Evolutionary conservation across 179 eudicot species (phyloP), one percentile per base, ranked within the genome.

Genomic region (Camellia oleifera): DNA sequence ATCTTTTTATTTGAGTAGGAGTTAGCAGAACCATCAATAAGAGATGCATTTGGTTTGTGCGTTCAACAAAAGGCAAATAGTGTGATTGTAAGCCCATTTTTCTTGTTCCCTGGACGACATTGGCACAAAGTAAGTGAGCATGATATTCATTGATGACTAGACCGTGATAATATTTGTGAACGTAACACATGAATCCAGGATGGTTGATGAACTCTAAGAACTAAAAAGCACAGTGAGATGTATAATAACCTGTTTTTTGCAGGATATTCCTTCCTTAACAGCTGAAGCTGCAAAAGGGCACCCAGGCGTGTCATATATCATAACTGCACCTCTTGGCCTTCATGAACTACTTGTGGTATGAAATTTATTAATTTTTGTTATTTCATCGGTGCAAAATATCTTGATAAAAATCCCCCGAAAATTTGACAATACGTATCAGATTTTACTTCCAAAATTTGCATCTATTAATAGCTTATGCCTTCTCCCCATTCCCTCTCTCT

Each of bases 251-350:
- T 40, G 45, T 64, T 40, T 78, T 58, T 80, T 76, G 66, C 85
- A 94, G 99, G 99, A 96, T 79, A 96, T 96, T 78, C 99, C 99
- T 77, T 88, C 89, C 45, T 90, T 94, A 77, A 90, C 97, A 80
- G 96, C 91, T 85, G 97, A 91, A 81, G 97, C 98, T 84, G 99
- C 99, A 62, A 82, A 84, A 86, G 92, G 90, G 82, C 91, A 92
- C 83, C 94, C 92, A 20, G 97, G 92, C 20, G 89, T 94, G 46
- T 81, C 92, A 57, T 96, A 96, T 79, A 78, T 96, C 23, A 84
- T 96, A 76, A 94, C 99, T 15, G 97, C 99, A 26, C 99, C 99
- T 53, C 90, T 96, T 78, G 99, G 99, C 75, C 87, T 94, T 67
- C 99, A 96, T 77, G 89, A 89, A 75, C 82, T 85, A 62, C 92